Evolutionary conservation across 495 filamentous ascomycete species (phyloP).

Genomic region (Cercophora samala): DNA sequence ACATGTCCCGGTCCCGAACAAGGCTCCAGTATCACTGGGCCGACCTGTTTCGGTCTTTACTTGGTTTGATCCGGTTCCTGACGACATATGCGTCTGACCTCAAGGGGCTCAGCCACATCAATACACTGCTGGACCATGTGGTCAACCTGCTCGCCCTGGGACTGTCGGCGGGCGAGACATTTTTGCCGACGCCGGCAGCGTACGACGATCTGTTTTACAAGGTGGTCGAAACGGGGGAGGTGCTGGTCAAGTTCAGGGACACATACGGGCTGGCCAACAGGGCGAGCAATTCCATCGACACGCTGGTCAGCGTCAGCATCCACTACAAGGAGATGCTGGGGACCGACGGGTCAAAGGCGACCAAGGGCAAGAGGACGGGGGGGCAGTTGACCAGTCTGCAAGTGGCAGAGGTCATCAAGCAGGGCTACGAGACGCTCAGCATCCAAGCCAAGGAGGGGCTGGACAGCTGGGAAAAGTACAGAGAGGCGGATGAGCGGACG

Average conservation of each 20-base stretch:
- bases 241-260: slow-evolving; percentile 77
- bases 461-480: slow-evolving; percentile 71
- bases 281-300: slow-evolving; percentile 68
- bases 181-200: slow-evolving; percentile 81
- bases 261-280: slow-evolving; percentile 58
- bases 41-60: slow-evolving; percentile 85
- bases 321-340: slow-evolving; percentile 82
- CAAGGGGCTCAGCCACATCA: slow-evolving; percentile 55
- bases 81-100: slow-evolving; percentile 79
- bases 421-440: slow-evolving; percentile 89
- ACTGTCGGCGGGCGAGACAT: slow-evolving; percentile 82
- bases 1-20: slow-evolving; percentile 74
- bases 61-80: slow-evolving; percentile 87
- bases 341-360: slow-evolving; percentile 43
- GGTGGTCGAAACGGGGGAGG: slow-evolving; percentile 84
- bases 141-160: slow-evolving; percentile 83
- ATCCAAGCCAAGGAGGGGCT: slow-evolving; percentile 81
- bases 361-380: slow-evolving; percentile 40
- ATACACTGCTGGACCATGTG: slow-evolving; percentile 63
- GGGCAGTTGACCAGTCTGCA: slow-evolving; percentile 70
- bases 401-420: slow-evolving; percentile 87
- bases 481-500: slow-evolving; percentile 72
- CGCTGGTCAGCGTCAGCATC: slow-evolving; percentile 74
- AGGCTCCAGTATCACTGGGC: slow-evolving; percentile 89
- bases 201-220: slow-evolving; percentile 99